Evolutionary conservation across 139 green algal species (phyloP).

Genomic region (Spirogloea muscicola): DNA sequence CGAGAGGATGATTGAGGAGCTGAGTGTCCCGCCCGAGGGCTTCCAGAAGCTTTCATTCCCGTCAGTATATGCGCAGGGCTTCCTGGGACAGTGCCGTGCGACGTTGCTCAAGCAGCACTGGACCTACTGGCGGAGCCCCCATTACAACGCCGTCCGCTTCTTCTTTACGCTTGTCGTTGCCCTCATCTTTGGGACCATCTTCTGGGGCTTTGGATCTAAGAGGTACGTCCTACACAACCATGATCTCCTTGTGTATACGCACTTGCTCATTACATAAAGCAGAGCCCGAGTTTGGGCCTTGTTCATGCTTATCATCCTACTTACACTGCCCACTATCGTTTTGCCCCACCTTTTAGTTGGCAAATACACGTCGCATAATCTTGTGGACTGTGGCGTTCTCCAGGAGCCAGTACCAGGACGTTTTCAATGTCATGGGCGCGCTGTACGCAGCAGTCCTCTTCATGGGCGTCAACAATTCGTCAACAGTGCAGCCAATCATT

Average conservation of each 20-base stretch:
- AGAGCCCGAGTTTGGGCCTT: too few relatives aligned
- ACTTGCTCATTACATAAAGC: too few relatives aligned
- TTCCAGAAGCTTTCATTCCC: constrained; percentile 25
- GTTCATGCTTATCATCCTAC: too few relatives aligned
- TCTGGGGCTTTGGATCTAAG: constrained; percentile 21
- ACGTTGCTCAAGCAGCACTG: constrained; percentile 18
- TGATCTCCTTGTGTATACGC: too few relatives aligned
- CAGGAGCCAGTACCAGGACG: constrained; percentile 40
- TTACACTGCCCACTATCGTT: too few relatives aligned
- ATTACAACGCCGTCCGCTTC: constrained; percentile 43
- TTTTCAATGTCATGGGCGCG: constrained; percentile 55
- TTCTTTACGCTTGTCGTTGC: constrained; percentile 18
- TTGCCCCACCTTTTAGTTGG: too few relatives aligned
- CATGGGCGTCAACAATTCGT: constrained; percentile 55
- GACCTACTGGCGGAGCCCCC: constrained; percentile 34
- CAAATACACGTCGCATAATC: too few relatives aligned
- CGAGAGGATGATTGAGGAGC: constrained; percentile 12
- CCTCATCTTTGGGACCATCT: constrained; percentile 27
- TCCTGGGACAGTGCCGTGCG: constrained; percentile 2
- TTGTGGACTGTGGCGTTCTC: not conserved
- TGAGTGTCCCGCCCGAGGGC: constrained; percentile 11
- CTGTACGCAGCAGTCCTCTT: constrained; percentile 56
- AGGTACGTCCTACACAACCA: constrained; percentile 2
- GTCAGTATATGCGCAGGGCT: not conserved
- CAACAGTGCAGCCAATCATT: constrained; percentile 49